Percentiles rank a stretch among this genome's conserved stretches.
Evolutionary conservation across 2,329 filamentous ascomycete species (phyloP).

Genomic region (Lizonia empirigonia): DNA sequence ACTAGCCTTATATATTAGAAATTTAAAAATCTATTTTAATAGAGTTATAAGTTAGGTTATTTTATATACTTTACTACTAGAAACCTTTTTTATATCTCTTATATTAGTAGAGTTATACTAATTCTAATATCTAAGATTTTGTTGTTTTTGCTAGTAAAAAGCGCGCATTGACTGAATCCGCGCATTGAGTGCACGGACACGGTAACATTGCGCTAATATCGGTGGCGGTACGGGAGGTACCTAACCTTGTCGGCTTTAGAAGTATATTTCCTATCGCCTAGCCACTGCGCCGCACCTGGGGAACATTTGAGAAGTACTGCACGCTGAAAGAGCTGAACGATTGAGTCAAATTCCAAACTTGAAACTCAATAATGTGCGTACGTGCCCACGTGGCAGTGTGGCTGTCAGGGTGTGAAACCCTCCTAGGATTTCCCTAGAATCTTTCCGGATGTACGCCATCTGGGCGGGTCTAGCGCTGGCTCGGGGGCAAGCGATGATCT

Average conservation of each 20-base stretch:
- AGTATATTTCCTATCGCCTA: neutral
- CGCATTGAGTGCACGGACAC: no score
- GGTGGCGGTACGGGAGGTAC: slow-evolving; percentile 10
- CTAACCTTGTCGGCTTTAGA: slow-evolving; percentile 6
- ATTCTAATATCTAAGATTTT: no score
- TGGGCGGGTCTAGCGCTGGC: slow-evolving; percentile 20
- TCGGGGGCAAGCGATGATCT: slow-evolving; percentile 27
- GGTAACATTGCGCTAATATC: slow-evolving; percentile 12
- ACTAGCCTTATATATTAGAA: no score
- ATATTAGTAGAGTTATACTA: no score
- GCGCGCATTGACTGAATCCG: no score
- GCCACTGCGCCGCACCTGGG: neutral
- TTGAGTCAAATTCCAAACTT: neutral
- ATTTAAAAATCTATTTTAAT: no score
- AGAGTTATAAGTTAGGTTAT: no score
- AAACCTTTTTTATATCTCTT: no score
- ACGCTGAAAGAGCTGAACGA: neutral
- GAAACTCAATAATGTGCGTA: slow-evolving; percentile 4
- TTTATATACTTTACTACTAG: no score
- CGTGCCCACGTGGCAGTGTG: slow-evolving; percentile 13
- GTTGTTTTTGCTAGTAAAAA: no score
- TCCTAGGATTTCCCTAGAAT: slow-evolving; percentile 22
- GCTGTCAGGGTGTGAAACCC: slow-evolving; percentile 2
- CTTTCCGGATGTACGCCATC: slow-evolving; percentile 12
- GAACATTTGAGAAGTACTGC: neutral